Evolutionary conservation across 352 stramenopile genomes (phyloP).

Genomic region (Phytophthora ohioensis): DNA sequence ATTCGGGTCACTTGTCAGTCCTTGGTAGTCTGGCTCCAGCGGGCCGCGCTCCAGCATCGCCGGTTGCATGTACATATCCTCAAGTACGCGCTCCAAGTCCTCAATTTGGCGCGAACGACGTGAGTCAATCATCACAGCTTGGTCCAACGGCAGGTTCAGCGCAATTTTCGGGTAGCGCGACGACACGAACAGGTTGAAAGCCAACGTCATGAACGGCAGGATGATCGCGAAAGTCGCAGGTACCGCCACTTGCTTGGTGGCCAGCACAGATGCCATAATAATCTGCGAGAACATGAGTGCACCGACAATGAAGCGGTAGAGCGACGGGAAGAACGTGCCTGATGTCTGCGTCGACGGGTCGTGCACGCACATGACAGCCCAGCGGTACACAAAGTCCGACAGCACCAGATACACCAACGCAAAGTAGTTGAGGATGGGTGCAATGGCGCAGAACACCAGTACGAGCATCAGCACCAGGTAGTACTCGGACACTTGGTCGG

Average conservation of each 20-base stretch:
- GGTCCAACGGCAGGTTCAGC: slow-evolving; percentile 74
- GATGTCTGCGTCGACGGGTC: slow-evolving; percentile 75
- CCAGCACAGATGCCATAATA: slow-evolving; percentile 76
- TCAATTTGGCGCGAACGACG: slow-evolving; percentile 60
- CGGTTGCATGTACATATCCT: slow-evolving; percentile 75
- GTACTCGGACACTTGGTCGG: slow-evolving; percentile 72
- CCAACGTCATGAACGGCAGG: slow-evolving; percentile 66
- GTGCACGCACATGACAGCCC: slow-evolving; percentile 74
- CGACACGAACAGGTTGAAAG: slow-evolving; percentile 81
- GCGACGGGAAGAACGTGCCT: slow-evolving; percentile 78
- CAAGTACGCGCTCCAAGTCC: slow-evolving; percentile 64
- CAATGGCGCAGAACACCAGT: slow-evolving; percentile 77
- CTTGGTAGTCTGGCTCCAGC: slow-evolving; percentile 80
- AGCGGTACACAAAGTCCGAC: slow-evolving; percentile 81
- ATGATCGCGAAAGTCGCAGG: slow-evolving; percentile 69
- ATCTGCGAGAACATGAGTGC: slow-evolving; percentile 83
- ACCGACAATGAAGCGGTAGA: slow-evolving; percentile 85
- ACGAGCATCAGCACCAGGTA: slow-evolving; percentile 81
- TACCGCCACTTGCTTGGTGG: slow-evolving; percentile 76
- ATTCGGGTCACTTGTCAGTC: slow-evolving; percentile 73
- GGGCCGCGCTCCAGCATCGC: slow-evolving; percentile 70
- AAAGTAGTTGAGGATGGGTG: slow-evolving; percentile 86
- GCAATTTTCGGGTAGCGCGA: slow-evolving; percentile 75
- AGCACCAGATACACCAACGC: slow-evolving; percentile 72
- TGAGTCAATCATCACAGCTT: slow-evolving; percentile 79